Evolutionary conservation across 306 rosid species (phyloP).

Genomic region (Coriaria nepalensis): DNA sequence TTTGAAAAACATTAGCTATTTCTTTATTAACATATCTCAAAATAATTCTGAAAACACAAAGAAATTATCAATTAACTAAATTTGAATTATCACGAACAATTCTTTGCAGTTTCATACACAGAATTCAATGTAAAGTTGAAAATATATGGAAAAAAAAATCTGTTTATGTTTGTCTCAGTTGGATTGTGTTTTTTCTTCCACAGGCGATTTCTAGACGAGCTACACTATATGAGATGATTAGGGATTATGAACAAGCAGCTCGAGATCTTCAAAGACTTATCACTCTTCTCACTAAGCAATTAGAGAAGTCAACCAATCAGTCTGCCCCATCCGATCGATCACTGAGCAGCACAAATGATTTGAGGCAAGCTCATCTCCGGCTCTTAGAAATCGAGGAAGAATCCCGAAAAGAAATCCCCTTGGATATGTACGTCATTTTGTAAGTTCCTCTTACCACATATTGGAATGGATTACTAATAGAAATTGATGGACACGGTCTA

Average conservation of each 20-base stretch:
- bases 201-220: conserved; percentile 97
- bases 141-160: background rate
- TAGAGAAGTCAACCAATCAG: conserved; percentile 39
- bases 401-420: conserved; percentile 70
- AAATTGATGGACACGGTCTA: background rate
- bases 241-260: conserved; percentile 88
- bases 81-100: no score
- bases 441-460: conserved; percentile 31
- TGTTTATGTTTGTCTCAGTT: background rate
- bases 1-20: no score
- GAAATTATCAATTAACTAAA: no score
- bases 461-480: background rate
- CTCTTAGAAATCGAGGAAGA: conserved; percentile 79
- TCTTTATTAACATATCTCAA: no score
- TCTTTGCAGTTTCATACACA: no score
- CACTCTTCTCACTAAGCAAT: conserved; percentile 37
- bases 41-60: no score
- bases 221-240: conserved; percentile 58
- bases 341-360: conserved; percentile 41
- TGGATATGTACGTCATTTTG: conserved; percentile 88
- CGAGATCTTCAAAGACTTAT: conserved; percentile 63
- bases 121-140: no score
- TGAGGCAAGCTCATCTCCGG: conserved; percentile 57
- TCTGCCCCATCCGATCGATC: conserved; percentile 50
- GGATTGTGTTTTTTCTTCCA: conserved; percentile 14